Evolutionary conservation across 306 rosid genomes (phyloP), one percentile per base, ranked within the genome.

Genomic region (Delonix regia): DNA sequence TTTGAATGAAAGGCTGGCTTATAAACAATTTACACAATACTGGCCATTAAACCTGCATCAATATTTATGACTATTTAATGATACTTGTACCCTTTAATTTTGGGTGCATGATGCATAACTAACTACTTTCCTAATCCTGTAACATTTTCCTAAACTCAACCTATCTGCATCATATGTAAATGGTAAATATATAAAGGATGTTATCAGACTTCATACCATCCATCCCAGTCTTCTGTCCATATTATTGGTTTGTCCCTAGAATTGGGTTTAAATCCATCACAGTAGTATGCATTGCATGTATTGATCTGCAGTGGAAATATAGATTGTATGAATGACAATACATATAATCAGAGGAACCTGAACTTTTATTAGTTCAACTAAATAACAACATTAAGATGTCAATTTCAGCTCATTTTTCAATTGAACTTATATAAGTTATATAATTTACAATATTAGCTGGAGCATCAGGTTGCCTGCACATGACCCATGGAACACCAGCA

Each of bases 401-500:
- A 48, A 51, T 39, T 41, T 30, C 65, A 65, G 22, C 38, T 80
- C 22, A 15, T 44, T 66, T 80, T 80, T 30, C 52, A 51, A 60
- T 68, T 73, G 30, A 70, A 74, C n/a, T n/a, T n/a, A n/a, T n/a
- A 47, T 57, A 64, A 65, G 78, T 77, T 18, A 44, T 78, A 76
- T 83, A 75, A 73, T 75, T 87, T 87, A 95, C 99, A 28, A 95
- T 86, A 65, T 87, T 81, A 51, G 64, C 78, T 59, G 99, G 99
- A 87, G 99, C 97, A 85, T 95, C 99, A 51, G 85, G 51, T 86
- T 95, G 99, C 89, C 6, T 87, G 94, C 99, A 95, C 99, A 95
- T 95, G 87, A 95, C 91, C 99, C 99, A 95, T 48, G 99, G 99
- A 79, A 95, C 99, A 53, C 95, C 97, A 79, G 99, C 93, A 77